Evolutionary conservation across 1,284 basidiomycete species (phyloP), one percentile per base, ranked within the genome.

Genomic region (Naganishia albida): DNA sequence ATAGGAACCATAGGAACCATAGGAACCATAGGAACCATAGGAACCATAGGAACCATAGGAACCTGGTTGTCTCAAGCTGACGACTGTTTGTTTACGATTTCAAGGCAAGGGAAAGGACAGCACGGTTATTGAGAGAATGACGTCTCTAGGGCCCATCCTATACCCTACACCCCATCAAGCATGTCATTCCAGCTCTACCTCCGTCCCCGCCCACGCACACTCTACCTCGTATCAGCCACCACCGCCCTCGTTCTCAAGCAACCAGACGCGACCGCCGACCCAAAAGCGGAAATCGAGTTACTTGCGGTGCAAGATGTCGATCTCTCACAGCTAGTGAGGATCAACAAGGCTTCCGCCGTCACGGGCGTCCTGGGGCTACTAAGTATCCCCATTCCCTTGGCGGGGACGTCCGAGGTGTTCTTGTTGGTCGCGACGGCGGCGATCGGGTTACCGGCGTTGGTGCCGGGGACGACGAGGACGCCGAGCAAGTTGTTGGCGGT

Each of bases 291-390:
- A 42, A 91, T 93, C 16, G 91, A 94, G 77, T 91, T 93, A 72
- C 76, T 93, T 6, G 85, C 84, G 0, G 85, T 86, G 68, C 81
- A 85, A 56, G 83, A 90, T 71, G 83, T 93, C 30, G 86, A 92
- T 72, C 81, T 90, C 40, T 73, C 80, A 13, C 84, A 82, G 1
- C 72, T 79, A 66, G 80, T 88, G 15, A 80, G 87, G 64, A 85
- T 83, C 65, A 76, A 90, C 54, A 88, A 85, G 43, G 86, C 80
- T 48, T 82, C 86, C 70, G 80, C 83, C 28, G 85, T 92, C 8
- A 88, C 88, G 73, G 92, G 92, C 40, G 91, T 91, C 69, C 78
- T 94, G 62, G 92, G 92, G 13, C 73, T 83, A 15, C 77, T 80
- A 18, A 80, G 77, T 62, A 77, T 82, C 16, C n/a, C n/a, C n/a